A percentile compares a stretch with the other conserved stretches of the same genome.
Conservation (phyloP, 2,329 filamentous ascomycete genomes). For the Colletotrichum sp. region DNA sequence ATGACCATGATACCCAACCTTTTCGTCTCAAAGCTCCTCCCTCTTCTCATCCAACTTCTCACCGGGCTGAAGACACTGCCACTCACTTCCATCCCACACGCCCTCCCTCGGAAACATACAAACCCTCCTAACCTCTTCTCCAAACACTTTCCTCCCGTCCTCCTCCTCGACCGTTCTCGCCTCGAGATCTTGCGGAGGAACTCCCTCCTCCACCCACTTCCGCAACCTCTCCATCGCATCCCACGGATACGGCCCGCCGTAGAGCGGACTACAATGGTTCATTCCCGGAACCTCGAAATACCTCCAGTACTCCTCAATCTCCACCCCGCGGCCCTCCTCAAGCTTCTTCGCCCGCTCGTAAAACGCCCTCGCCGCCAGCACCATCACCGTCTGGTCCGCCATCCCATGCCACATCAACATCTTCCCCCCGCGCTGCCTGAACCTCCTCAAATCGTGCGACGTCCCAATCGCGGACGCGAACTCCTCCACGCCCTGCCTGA, state of each 20-base stretch:
- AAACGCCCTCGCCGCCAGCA: neutral
- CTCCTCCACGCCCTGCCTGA: conserved; percentile 22
- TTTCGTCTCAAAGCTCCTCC: neutral
- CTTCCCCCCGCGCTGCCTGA: conserved; percentile 40
- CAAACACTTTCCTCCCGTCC: neutral
- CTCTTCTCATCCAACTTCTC: neutral
- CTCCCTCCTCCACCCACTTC: conserved; percentile 62
- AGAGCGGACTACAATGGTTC: conserved; percentile 45
- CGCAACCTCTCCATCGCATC: conserved; percentile 21
- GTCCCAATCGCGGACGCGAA: conserved; percentile 29
- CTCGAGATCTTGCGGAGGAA: conserved; percentile 39
- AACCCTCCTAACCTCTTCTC: neutral
- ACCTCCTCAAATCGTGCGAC: conserved; percentile 30
- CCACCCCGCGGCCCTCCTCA: neutral
- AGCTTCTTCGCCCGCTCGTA: neutral
- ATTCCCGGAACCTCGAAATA: conserved; percentile 57
- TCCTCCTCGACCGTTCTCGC: neutral
- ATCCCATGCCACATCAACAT: conserved; percentile 46
- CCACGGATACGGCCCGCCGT: neutral
- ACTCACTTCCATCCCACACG: neutral
- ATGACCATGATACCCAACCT: neutral
- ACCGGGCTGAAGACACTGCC: neutral
- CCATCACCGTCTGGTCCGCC: conserved; percentile 39
- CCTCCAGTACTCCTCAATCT: neutral
- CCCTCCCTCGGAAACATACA: neutral